Percentiles rank a stretch among this genome's conserved stretches.
phyloP scores from a whole-genome alignment of 805 yeast species.

The Ogataea thermomethanolica region DNA sequence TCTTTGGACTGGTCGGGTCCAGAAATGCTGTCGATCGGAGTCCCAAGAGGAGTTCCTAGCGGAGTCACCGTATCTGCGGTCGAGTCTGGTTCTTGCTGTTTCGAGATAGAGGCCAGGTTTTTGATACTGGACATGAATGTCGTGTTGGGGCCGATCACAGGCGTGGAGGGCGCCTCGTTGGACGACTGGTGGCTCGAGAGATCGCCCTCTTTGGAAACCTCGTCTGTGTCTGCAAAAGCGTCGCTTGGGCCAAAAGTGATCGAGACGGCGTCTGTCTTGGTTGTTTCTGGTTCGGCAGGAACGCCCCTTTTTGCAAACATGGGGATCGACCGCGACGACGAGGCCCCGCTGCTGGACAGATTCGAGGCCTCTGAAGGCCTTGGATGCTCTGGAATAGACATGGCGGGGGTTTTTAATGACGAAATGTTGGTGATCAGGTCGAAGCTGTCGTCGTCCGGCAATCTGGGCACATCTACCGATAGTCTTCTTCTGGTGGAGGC shows the following conservation, averaged over 20 bases:
- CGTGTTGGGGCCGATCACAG: constrained; percentile 10
- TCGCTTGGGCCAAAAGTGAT: constrained; percentile 17
- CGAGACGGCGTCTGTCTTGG: constrained; percentile 47
- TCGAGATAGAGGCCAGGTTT: constrained; percentile 19
- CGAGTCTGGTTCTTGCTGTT: constrained; percentile 23
- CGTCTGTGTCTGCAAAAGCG: neutral
- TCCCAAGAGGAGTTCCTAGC: constrained; percentile 12
- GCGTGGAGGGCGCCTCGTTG: constrained; percentile 20
- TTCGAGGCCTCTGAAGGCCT: constrained; percentile 1
- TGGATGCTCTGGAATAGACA: constrained; percentile 18
- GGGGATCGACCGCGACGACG: constrained; percentile 25
- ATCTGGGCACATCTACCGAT: constrained; percentile 23
- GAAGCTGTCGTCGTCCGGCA: constrained; percentile 26
- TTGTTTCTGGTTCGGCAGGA: constrained; percentile 52
- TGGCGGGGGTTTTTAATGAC: constrained; percentile 16
- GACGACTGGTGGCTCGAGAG: constrained; percentile 6
- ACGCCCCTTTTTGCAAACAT: constrained; percentile 32
- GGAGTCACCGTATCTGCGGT: constrained; percentile 17
- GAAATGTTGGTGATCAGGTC: constrained; percentile 22
- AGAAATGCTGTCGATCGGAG: constrained; percentile 2
- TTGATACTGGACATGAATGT: constrained; percentile 24
- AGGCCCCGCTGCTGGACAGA: constrained; percentile 23
- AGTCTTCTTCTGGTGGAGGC: constrained; percentile 11
- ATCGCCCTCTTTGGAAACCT: neutral
- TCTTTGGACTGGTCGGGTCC: neutral